Percentiles rank a stretch among this genome's conserved stretches.
These are phyloP conservation scores for Penicillium sp. DNA, from an alignment of 2,329 filamentous ascomycete genomes.

Conservation along the genomic window DNA sequence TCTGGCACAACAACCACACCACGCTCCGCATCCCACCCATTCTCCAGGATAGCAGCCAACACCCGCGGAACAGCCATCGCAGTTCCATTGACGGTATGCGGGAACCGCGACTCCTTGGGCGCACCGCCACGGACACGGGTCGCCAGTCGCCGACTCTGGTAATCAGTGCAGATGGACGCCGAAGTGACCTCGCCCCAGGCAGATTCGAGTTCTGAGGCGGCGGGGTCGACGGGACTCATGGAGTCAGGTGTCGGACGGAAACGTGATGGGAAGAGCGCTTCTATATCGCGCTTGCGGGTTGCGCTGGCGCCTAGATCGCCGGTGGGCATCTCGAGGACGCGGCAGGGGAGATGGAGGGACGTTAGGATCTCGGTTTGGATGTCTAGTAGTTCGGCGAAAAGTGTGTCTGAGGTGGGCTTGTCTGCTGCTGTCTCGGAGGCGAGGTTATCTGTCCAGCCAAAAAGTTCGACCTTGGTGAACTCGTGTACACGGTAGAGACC, in stretches of 20 bases:
- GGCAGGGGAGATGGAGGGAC: constrained; percentile 79
- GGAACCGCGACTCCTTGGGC: constrained; percentile 66
- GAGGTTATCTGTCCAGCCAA: constrained; percentile 78
- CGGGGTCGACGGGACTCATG: constrained; percentile 8
- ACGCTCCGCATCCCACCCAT: constrained; percentile 78
- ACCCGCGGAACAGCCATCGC: constrained; percentile 90
- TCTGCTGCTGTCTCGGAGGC: constrained; percentile 42
- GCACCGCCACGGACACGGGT: constrained; percentile 69
- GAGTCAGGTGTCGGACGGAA: constrained; percentile 36
- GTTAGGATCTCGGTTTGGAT: constrained; percentile 85
- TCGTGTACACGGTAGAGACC: constrained; percentile 97
- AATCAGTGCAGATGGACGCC: constrained; percentile 90
- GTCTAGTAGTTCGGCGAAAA: constrained; percentile 85
- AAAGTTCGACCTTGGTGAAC: constrained; percentile 98
- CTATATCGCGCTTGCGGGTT: constrained; percentile 86
- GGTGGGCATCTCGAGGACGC: constrained; percentile 90
- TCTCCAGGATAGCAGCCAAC: constrained; percentile 86
- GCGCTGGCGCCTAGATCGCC: constrained; percentile 89
- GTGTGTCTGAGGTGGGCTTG: constrained; percentile 41
- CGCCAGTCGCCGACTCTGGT: constrained; percentile 81
- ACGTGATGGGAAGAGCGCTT: constrained; percentile 89
- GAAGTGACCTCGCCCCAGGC: constrained; percentile 96
- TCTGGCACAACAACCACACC: constrained; percentile 76
- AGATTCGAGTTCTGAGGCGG: constrained; percentile 51
- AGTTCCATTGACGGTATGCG: constrained; percentile 92